These are phyloP conservation scores for Aspergillus hortae DNA, from an alignment of 2,329 filamentous ascomycete genomes.

Conservation along the genomic window DNA sequence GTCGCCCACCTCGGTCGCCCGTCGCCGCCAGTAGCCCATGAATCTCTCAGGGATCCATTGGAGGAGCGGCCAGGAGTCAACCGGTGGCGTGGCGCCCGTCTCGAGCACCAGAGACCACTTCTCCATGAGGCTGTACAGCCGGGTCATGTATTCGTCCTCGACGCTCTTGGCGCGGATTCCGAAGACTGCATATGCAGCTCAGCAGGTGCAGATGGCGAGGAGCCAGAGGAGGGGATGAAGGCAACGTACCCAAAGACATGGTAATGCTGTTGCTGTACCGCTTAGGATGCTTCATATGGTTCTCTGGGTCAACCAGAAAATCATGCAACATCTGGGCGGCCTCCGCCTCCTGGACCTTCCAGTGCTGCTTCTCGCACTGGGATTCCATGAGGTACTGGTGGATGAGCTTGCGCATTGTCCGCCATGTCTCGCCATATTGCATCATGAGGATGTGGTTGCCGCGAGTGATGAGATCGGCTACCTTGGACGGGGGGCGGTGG, in stretches of 20 bases:
- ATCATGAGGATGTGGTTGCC: conserved; percentile 49
- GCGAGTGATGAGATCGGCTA: conserved; percentile 42
- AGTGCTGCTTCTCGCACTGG: too few relatives aligned
- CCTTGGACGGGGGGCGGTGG: conserved; percentile 41
- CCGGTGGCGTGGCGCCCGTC: conserved; percentile 47
- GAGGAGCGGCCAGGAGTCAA: conserved; percentile 47
- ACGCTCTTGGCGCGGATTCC: conserved; percentile 32
- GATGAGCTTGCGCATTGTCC: conserved; percentile 44
- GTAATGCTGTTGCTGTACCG: conserved; percentile 50
- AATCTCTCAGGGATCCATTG: conserved; percentile 42
- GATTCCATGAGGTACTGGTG: conserved; percentile 46
- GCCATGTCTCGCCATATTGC: conserved; percentile 47
- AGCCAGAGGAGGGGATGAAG: background rate
- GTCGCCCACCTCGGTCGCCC: conserved; percentile 34
- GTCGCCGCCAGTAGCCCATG: conserved; percentile 27
- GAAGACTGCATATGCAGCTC: conserved; percentile 16
- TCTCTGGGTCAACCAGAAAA: conserved; percentile 37
- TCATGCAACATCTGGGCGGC: conserved; percentile 47
- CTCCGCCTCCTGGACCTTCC: conserved; percentile 45
- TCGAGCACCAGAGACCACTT: conserved; percentile 46
- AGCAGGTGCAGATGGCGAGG: background rate
- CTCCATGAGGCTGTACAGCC: conserved; percentile 42
- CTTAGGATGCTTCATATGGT: conserved; percentile 48
- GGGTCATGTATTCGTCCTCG: conserved; percentile 34
- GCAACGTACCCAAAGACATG: conserved; percentile 35